Conservation (phyloP, 768 basidiomycete species). For the Boletus subcaerulescens region DNA sequence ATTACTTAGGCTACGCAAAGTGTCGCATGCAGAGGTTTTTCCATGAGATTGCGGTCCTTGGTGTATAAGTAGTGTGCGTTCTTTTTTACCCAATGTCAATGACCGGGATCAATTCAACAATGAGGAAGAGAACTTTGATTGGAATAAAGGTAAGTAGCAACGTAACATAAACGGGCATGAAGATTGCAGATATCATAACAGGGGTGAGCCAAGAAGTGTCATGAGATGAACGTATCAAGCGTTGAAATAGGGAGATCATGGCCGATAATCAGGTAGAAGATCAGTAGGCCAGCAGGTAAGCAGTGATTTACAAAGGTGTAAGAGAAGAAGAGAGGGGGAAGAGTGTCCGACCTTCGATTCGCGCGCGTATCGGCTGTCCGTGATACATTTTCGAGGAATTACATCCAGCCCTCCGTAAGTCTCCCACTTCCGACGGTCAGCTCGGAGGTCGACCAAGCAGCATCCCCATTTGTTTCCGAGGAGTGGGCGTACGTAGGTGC, state of each 20-base stretch:
- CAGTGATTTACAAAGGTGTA: constrained; percentile 5
- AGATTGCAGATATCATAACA: constrained; percentile 39
- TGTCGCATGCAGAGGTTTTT: constrained; percentile 66
- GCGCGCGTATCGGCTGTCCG: constrained; percentile 1
- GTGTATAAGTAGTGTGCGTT: constrained; percentile 21
- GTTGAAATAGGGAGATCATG: constrained; percentile 21
- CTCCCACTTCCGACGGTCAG: constrained; percentile 48
- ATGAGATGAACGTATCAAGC: constrained; percentile 28
- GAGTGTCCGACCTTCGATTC: constrained; percentile 42
- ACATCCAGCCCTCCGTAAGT: constrained; percentile 51
- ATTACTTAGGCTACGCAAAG: constrained; percentile 82
- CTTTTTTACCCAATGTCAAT: background rate
- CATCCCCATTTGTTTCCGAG: constrained; percentile 50
- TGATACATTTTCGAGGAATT: constrained; percentile 9
- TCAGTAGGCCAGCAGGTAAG: constrained; percentile 7
- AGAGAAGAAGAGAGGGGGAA: constrained; percentile 17
- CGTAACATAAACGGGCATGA: constrained; percentile 36
- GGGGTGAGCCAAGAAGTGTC: constrained; percentile 35
- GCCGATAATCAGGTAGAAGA: constrained; percentile 7
- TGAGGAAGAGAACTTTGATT: constrained; percentile 36
- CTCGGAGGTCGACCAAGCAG: constrained; percentile 59
- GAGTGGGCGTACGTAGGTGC: constrained; percentile 53
- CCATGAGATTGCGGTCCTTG: constrained; percentile 49
- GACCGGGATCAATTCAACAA: background rate
- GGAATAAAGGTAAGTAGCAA: constrained; percentile 45